Evolutionary conservation across 352 stramenopile species (phyloP), one percentile per base, ranked within the genome.

Genomic region (Phytophthora agathidicida): DNA sequence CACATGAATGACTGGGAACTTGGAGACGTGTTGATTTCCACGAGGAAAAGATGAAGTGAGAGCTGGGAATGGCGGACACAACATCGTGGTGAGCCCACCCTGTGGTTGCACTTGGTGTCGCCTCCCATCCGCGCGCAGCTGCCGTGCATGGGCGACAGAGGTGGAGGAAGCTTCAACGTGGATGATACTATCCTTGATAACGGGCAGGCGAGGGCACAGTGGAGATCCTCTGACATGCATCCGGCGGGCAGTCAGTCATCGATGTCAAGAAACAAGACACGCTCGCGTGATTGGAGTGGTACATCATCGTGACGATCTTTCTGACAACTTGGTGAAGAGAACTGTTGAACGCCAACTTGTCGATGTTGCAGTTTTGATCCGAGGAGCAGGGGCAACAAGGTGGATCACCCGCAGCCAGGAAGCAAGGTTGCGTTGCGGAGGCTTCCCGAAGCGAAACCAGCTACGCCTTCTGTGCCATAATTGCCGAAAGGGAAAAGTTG

Each of bases 31-130:
- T 41, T 53, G 38, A 10, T 48, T 57, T 36, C 23, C 19, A 33
- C 24, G 30, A 44, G 39, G 11, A 13, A 64, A 58, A 58, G 32
- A 20, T 33, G 17, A 67, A 67, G 58, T 67, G 58, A 54, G 26
- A 28, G 19, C 35, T 16, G 16, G 27, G 41, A 33, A 30, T 14
- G 30, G 20, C 36, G 36, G 49, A 13, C 6, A 10, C 27, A 32
- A 28, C 37, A 17, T 30, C 37, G 37, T 42, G 35, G 35, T 7
- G 17, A 42, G 27, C 10, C 27, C 6, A 32, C 27, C 8, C 17
- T 43, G 27, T 37, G 17, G 22, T 63, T 36, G 54, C 44, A 50
- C 44, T 56, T 49, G 20, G 27, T 3, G 48, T 28, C 27, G 16
- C 4, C 39, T 36, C 22, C 38, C 42, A 48, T 61, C 32, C 35